Percentiles rank a stretch among this genome's conserved stretches.
These are phyloP conservation scores for Diaporthe sp. DNA, from an alignment of 2,329 filamentous ascomycete genomes.

Conservation along the genomic window DNA sequence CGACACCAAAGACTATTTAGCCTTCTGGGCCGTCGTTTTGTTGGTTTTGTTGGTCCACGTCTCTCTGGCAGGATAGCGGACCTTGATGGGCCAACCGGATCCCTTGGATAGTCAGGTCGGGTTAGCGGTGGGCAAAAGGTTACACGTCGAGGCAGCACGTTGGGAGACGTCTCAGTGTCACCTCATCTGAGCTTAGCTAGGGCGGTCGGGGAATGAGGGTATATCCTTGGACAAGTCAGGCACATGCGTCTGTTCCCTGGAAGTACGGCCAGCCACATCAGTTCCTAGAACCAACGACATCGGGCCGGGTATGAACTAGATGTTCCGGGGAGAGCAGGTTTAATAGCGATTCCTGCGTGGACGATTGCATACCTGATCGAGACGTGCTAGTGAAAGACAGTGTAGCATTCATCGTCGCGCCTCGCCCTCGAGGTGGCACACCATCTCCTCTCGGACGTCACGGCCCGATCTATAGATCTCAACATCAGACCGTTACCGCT, in stretches of 20 bases:
- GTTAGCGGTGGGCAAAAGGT: not conserved
- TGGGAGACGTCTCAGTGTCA: not conserved
- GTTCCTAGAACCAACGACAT: not conserved
- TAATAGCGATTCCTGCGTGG: not conserved
- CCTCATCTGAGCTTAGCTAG: not conserved
- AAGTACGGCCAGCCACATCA: not conserved
- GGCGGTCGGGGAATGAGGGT: not conserved
- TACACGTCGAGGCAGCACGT: not conserved
- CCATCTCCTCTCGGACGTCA: not conserved
- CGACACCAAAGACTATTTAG: not conserved
- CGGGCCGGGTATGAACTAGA: not conserved
- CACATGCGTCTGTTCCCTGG: slow-evolving; percentile 3
- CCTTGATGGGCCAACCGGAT: not conserved
- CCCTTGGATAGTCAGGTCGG: not conserved
- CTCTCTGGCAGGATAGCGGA: not conserved
- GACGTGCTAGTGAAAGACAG: not conserved
- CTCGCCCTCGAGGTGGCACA: not conserved
- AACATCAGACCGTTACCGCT: slow-evolving; percentile 21
- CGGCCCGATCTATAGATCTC: slow-evolving; percentile 26
- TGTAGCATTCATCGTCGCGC: slow-evolving; percentile 13
- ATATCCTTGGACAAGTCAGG: slow-evolving; percentile 14
- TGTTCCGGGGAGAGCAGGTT: not conserved
- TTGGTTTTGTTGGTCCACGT: not conserved
- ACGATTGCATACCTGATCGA: not conserved
- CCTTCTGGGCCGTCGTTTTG: slow-evolving; percentile 5